A percentile compares a stretch with the other conserved stretches of the same genome.
phyloP scores from a whole-genome alignment of 2,329 filamentous ascomycete species.

The Pseudogymnoascus sp. region DNA sequence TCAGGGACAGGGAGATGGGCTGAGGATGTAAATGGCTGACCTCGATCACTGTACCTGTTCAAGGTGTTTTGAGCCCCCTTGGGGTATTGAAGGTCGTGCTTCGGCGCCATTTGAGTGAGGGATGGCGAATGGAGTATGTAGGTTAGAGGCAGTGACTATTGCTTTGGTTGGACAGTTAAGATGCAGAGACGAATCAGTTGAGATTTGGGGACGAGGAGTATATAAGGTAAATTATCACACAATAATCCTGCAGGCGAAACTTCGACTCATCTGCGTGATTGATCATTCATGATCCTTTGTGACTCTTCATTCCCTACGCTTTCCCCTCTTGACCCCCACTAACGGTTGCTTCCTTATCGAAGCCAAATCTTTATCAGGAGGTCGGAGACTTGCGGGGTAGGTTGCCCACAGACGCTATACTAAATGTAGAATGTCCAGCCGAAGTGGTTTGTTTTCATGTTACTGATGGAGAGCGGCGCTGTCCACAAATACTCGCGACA shows the following conservation, averaged over 20 bases:
- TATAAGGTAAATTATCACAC: not conserved
- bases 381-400: not conserved
- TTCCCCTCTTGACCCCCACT: not conserved
- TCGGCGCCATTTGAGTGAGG: not conserved
- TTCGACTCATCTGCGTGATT: not conserved
- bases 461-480: not conserved
- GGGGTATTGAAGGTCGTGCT: constrained; percentile 20
- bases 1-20: not conserved
- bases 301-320: not conserved
- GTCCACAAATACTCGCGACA: not conserved
- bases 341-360: not conserved
- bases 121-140: not conserved
- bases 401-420: not conserved
- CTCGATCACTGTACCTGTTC: constrained; percentile 22
- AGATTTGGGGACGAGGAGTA: not conserved
- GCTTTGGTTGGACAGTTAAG: not conserved
- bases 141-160: not conserved
- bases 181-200: not conserved
- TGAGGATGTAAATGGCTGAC: constrained; percentile 14
- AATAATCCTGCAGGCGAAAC: not conserved
- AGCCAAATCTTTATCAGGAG: not conserved
- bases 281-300: not conserved
- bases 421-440: not conserved
- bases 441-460: not conserved
- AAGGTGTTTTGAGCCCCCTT: constrained; percentile 23